Base-by-base conservation (phyloP, 768 basidiomycete genomes). In the Amyloporia xantha region DNA sequence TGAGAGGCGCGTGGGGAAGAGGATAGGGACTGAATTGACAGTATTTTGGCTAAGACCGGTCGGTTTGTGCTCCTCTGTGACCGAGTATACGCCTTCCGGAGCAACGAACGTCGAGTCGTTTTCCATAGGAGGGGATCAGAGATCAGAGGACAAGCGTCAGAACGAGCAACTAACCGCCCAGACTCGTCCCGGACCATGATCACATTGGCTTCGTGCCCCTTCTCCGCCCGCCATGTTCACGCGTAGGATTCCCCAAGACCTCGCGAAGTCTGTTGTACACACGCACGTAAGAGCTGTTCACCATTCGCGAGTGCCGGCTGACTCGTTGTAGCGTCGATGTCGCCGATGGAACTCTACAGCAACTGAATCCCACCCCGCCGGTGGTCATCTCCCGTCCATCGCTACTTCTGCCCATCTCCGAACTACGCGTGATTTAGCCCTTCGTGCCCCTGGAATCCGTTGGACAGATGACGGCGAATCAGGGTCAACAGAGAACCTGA, bases 31-130 rank as follows among this genome's bases (percentile, higher is more conserved):
- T 25, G 65, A 54, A 42, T 58, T 59, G 49, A 62, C 61, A 40
- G 68, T 61, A 40, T 69, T 58, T 68, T 66, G 44, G 67, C 66
- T 53, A 75, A 74, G 42, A 70, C 57, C 20, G 27, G 70, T 62
- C 0, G 86, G 81, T 64, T 83, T 89, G 73, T 87, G 83, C 61
- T 91, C 91, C 58, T 91, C 90, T 15, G 84, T 88, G 62, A 90
- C 78, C 21, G 87, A 84, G 71, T 92, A 92, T 37, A 91, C 87
- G 57, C 90, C 90, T 66, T 92, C 90, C 45, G 90, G 90, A 27
- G 90, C 89, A 39, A 91, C 84, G 66, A 92, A 91, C 23, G 87
- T 85, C 51, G 78, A 76, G 47, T 89, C 87, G 74, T 77, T 86
- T 73, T 91, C 87, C 84, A 89, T 88, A n/a, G n/a, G n/a, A n/a